Base-by-base conservation (phyloP, 345 rosid genomes). In the Raphanus sativus region DNA sequence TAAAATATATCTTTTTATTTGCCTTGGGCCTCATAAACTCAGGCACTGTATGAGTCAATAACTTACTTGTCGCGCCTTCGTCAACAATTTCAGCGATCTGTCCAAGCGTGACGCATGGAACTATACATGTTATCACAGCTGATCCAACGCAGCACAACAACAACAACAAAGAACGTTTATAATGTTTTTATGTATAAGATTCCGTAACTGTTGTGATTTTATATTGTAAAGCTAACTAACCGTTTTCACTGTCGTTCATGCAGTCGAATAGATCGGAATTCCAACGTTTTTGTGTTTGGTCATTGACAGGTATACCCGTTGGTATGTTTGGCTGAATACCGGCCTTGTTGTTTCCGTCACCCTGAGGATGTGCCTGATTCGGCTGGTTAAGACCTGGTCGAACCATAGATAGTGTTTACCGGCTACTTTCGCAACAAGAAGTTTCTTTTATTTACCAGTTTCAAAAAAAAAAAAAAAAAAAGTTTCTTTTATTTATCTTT, bases 171-270 rank as follows among this genome's bases (percentile, higher is more conserved):
- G 63, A 25, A 9, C 36, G 16, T 60, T 3, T 16, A 24, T 55
- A 50, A 34, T n/a, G 34, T 65, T 55, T 38, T 15, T 50, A 24
- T 52, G 36, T 13, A 38, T 60, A 12, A 55, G 24, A 24, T 56
- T 58, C 34, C 4, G 33, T 30, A 9, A 0, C 7, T 48, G 38
- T n/a, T 26, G 11, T 48, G 0, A 42, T 42, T 65, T 42, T 21
- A 32, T 63, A 25, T 50, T 33, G 45, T 1, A 21, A 74, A 21
- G n/a, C 55, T 42, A 60, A 40, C 68, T 65, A 15, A 91, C 96
- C 89, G 65, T 87, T 91, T 62, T 25, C 70, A 12, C 89, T 86
- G 61, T 91, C 90, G 16, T 91, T 87, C 90, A 88, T 83, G 85
- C 88, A 88, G 61, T 85, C 90, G 58, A 88, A 88, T 3, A 90